Percentiles rank a stretch among this genome's conserved stretches.
Evolutionary conservation across 1,284 basidiomycete genomes (phyloP).

Genomic region (Cutaneotrichosporon cutaneum): DNA sequence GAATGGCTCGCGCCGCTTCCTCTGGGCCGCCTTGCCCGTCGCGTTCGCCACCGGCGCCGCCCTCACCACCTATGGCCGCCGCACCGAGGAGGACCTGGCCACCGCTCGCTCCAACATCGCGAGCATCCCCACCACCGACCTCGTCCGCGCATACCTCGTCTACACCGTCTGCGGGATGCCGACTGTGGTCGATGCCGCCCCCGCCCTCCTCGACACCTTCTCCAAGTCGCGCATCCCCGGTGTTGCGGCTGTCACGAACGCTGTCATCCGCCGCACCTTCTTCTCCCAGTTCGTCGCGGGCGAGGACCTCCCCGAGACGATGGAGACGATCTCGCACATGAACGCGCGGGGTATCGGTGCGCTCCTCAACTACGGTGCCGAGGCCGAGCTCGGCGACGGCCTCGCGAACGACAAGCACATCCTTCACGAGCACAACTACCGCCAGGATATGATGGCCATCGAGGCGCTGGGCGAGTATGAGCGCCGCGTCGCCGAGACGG

Average conservation of each 20-base stretch:
- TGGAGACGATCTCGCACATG: background rate
- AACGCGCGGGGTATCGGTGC: background rate
- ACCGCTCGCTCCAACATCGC: constrained; percentile 14
- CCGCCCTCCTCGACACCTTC: constrained; percentile 64
- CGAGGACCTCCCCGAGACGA: constrained; percentile 65
- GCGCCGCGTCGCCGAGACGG: constrained; percentile 51
- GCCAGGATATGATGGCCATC: constrained; percentile 65
- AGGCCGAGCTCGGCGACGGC: constrained; percentile 9
- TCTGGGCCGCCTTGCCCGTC: constrained; percentile 12
- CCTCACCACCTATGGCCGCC: background rate
- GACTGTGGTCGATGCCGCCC: constrained; percentile 71
- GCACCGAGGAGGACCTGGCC: constrained; percentile 11
- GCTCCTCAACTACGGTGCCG: constrained; percentile 9
- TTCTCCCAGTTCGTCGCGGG: constrained; percentile 83
- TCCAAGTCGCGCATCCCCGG: constrained; percentile 63
- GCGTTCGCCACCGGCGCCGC: constrained; percentile 11
- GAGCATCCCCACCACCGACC: constrained; percentile 39
- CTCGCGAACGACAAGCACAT: background rate
- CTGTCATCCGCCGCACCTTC: constrained; percentile 75
- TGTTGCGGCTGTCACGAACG: constrained; percentile 65
- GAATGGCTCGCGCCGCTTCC: background rate
- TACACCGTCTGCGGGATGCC: constrained; percentile 78
- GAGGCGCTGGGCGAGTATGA: constrained; percentile 78
- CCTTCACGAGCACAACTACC: constrained; percentile 46
- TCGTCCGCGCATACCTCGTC: constrained; percentile 72